These are phyloP conservation scores for Eucalyptus cloeziana DNA, from an alignment of 345 rosid genomes.

Conservation along the genomic window DNA sequence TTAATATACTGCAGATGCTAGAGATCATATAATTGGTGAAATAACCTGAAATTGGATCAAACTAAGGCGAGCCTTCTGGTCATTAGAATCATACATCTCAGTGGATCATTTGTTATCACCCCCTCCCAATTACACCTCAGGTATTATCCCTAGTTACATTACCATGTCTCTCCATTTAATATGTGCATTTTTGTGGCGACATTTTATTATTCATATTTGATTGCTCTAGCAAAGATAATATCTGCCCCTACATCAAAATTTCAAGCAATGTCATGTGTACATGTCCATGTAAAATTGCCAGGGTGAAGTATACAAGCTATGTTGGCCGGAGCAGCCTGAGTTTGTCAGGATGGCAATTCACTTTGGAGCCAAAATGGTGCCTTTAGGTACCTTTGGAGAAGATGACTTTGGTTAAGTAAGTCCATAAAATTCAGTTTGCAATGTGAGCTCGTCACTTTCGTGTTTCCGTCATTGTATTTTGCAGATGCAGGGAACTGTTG, in stretches of 20 bases:
- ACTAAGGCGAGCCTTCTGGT: too few species aligned
- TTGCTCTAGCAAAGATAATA: background rate
- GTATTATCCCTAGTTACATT: too few species aligned
- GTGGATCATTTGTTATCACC: background rate
- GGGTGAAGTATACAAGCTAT: constrained; percentile 75
- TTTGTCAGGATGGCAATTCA: constrained; percentile 78
- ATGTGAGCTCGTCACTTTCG: background rate
- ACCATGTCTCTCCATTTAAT: too few species aligned
- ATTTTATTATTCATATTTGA: background rate
- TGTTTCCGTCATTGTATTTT: background rate
- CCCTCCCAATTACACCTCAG: background rate
- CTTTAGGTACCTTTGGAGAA: constrained; percentile 73
- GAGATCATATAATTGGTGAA: background rate
- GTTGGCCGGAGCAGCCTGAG: constrained; percentile 71
- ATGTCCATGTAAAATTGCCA: background rate
- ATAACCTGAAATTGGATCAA: too few species aligned
- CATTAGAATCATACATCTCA: too few species aligned
- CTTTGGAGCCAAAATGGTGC: constrained; percentile 76
- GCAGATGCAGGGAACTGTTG: too few species aligned
- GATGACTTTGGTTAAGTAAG: constrained; percentile 58
- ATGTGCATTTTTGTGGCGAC: background rate
- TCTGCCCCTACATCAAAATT: background rate
- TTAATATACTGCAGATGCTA: background rate
- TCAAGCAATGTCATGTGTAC: background rate
- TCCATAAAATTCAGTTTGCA: background rate